Conservation (phyloP, 148 eudicot species). For the Arbutus unedo region DNA sequence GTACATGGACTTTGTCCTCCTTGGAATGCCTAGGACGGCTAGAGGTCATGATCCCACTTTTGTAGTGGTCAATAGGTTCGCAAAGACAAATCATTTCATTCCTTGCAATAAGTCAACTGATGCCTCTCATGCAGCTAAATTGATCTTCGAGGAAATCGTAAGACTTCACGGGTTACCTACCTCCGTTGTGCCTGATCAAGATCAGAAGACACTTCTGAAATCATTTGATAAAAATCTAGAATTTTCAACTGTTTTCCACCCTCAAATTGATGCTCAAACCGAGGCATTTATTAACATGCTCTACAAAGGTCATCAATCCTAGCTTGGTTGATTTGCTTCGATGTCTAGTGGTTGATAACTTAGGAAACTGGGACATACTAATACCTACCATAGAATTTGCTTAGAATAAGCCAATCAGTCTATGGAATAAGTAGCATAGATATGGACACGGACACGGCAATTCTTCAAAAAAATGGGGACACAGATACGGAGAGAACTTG, state of each 20-base stretch:
- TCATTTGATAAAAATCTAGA: not conserved
- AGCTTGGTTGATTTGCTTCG: too few relatives aligned
- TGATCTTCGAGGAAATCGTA: not conserved
- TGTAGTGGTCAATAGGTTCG: not conserved
- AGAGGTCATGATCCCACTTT: not conserved
- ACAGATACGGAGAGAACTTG: too few relatives aligned
- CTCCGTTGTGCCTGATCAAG: not conserved
- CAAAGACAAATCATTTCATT: not conserved
- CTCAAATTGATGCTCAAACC: too few relatives aligned
- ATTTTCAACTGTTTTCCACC: not conserved
- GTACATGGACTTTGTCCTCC: not conserved
- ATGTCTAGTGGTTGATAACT: not conserved
- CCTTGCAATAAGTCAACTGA: not conserved
- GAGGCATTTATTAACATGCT: too few relatives aligned
- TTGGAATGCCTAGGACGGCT: not conserved
- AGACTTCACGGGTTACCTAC: not conserved
- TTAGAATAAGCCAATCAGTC: too few relatives aligned
- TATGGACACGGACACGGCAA: too few relatives aligned
- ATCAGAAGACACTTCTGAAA: too few relatives aligned
- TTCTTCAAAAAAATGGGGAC: too few relatives aligned
- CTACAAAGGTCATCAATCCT: too few relatives aligned
- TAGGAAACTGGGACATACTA: not conserved
- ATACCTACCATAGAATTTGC: not conserved
- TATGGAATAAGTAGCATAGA: too few relatives aligned
- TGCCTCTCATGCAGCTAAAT: not conserved